Evolutionary conservation across 768 basidiomycete species (phyloP).

Genomic region (Mycena olivaceomarginata): DNA sequence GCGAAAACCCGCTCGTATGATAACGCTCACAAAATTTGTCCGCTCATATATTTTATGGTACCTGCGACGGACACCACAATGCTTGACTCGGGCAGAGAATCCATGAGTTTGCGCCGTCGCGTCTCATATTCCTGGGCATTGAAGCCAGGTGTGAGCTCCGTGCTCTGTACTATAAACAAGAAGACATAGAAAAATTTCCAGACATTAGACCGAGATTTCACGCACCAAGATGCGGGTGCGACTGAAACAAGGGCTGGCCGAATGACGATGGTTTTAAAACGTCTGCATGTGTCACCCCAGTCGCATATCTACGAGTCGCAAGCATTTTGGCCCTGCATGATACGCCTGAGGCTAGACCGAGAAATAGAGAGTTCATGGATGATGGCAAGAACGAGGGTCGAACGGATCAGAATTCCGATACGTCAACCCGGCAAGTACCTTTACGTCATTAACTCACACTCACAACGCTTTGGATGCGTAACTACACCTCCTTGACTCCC

Average conservation of each 20-base stretch:
- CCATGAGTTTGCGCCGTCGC: slow-evolving; percentile 83
- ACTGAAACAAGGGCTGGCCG: slow-evolving; percentile 86
- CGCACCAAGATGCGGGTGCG: slow-evolving; percentile 89
- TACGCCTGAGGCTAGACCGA: slow-evolving; percentile 11
- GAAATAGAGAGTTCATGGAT: slow-evolving; percentile 16
- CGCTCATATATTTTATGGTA: slow-evolving; percentile 90
- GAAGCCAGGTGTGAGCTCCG: slow-evolving; percentile 92
- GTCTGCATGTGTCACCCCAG: slow-evolving; percentile 46
- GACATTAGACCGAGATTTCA: slow-evolving; percentile 22
- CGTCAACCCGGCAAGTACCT: no score
- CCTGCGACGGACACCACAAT: slow-evolving; percentile 87
- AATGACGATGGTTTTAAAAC: slow-evolving; percentile 81
- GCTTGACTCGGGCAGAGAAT: slow-evolving; percentile 81
- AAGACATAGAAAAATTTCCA: background rate
- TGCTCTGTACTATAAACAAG: slow-evolving; percentile 65
- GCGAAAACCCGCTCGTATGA: background rate
- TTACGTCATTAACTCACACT: no score
- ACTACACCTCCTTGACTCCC: no score
- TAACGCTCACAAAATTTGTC: slow-evolving; percentile 85
- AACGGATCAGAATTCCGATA: no score
- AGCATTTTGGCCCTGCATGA: slow-evolving; percentile 20
- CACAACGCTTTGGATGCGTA: no score
- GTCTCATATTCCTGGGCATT: slow-evolving; percentile 84
- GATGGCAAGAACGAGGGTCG: background rate
- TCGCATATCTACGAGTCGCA: slow-evolving; percentile 30